Evolutionary conservation across 352 stramenopile genomes (phyloP), one percentile per base, ranked within the genome.

Genomic region (Phytophthora parvispora): DNA sequence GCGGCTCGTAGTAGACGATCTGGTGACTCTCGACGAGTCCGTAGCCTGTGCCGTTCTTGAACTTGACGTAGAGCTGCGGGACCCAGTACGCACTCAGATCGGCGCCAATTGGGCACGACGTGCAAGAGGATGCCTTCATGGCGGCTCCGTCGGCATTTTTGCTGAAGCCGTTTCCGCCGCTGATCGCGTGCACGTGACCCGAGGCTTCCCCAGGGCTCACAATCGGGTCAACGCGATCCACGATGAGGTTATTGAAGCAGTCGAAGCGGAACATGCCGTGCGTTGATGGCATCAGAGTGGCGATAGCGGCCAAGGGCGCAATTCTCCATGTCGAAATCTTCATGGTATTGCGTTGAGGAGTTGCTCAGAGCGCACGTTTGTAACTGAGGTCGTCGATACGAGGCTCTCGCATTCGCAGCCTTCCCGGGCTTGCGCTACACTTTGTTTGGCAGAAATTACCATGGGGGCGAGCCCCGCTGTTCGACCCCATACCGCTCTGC

Each of bases 241-340:
- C 66, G 3, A 88, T 77, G 50, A 88, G 65, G 64, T 88, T 83
- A 67, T 86, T 88, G 61, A 80, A 80, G 67, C 80, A 88, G 60
- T 84, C 69, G 47, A 83, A 84, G 27, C 76, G 76, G 38, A 84
- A 84, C 76, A 84, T 81, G n/a, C 53, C 65, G 16, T 54, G 29
- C 10, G 47, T 51, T 7, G 45, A 5, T 16, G 67, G 58, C 2
- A 60, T 24, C 13, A 27, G 28, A 7, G 49, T 31, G 25, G 51
- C 71, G 27, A 72, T 10, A n/a, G 63, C 15, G 16, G 16, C 0
- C 8, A 67, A 18, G 6, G 56, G 36, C 18, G 16, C 27, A 3
- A 25, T 59, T 4, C 10, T 42, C 28, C 20, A 60, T 25, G 24
- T 16, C 28, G 56, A 64, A 13, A 64, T 7, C 40, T 58, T 71